Evolutionary conservation across 805 yeast genomes (phyloP).

Genomic region (Citeromyces nyonsensis): DNA sequence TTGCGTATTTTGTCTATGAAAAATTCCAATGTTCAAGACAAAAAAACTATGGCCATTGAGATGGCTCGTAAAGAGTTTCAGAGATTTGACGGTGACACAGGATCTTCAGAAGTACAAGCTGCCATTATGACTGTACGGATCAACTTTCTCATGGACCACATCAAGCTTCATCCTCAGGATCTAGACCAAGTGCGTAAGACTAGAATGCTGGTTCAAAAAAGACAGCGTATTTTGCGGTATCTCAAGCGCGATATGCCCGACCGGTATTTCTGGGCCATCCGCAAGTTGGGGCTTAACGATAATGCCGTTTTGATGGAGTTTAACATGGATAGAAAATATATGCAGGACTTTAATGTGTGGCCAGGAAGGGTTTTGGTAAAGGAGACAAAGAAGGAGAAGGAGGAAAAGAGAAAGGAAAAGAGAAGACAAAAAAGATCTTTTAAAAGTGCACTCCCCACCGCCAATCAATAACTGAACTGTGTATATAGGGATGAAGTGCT

Average conservation of each 20-base stretch:
- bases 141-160: conserved; percentile 62
- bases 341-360: conserved; percentile 66
- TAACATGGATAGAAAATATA: conserved; percentile 60
- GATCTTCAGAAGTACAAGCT: conserved; percentile 92
- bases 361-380: conserved; percentile 58
- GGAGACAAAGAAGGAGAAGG: conserved; percentile 30
- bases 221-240: conserved; percentile 74
- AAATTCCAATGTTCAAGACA: conserved; percentile 50
- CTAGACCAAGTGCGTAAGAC: conserved; percentile 50
- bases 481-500: too few species aligned
- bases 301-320: conserved; percentile 67
- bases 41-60: conserved; percentile 36
- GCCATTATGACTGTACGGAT: conserved; percentile 77
- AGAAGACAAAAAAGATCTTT: conserved; percentile 26
- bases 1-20: conserved; percentile 58
- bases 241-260: conserved; percentile 70
- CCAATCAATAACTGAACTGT: too few species aligned
- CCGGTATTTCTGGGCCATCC: conserved; percentile 73
- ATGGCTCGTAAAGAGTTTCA: conserved; percentile 71
- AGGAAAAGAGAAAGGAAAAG: conserved; percentile 26
- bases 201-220: conserved; percentile 75
- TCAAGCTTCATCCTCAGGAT: conserved; percentile 60
- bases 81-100: conserved; percentile 81
- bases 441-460: too few species aligned
- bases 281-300: conserved; percentile 79